Conservation (phyloP, 495 filamentous ascomycete species). For the Bryoglossum gracile region DNA sequence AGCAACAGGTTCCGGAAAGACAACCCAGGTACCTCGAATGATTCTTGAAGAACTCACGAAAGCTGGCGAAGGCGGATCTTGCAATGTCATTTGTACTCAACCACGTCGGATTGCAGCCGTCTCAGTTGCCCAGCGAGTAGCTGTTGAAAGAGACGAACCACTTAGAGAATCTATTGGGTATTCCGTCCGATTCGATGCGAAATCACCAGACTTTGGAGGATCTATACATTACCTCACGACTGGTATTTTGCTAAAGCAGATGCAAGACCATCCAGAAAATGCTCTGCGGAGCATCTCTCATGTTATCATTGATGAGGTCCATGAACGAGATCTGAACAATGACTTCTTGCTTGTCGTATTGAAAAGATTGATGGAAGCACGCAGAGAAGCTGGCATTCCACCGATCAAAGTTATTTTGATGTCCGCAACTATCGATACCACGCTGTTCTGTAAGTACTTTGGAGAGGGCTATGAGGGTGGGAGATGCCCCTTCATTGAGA, state of each 20-base stretch:
- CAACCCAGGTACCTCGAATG: constrained; percentile 91
- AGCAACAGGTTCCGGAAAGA: constrained; percentile 92
- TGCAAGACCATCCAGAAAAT: constrained; percentile 76
- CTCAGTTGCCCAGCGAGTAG: constrained; percentile 77
- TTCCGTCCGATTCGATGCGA: constrained; percentile 82
- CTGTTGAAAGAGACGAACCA: constrained; percentile 78
- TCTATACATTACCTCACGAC: constrained; percentile 86
- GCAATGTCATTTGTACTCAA: constrained; percentile 84
- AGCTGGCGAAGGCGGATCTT: constrained; percentile 34
- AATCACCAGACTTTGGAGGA: constrained; percentile 54
- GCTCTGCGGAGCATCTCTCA: constrained; percentile 73
- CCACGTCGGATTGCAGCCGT: constrained; percentile 88
- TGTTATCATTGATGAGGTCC: constrained; percentile 88
- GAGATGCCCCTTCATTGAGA: constrained; percentile 43
- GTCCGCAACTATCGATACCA: constrained; percentile 91
- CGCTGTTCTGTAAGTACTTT: constrained; percentile 68
- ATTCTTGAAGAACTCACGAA: constrained; percentile 54
- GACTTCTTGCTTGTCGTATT: constrained; percentile 82
- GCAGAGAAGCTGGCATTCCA: constrained; percentile 49
- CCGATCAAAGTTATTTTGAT: constrained; percentile 80
- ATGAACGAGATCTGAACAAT: constrained; percentile 87
- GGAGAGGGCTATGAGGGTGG: constrained; percentile 19
- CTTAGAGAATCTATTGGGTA: constrained; percentile 81
- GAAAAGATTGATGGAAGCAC: constrained; percentile 56
- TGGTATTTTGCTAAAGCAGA: constrained; percentile 91